phyloP scores from a whole-genome alignment of 1,284 basidiomycete genomes.

The Marasmius oreades region DNA sequence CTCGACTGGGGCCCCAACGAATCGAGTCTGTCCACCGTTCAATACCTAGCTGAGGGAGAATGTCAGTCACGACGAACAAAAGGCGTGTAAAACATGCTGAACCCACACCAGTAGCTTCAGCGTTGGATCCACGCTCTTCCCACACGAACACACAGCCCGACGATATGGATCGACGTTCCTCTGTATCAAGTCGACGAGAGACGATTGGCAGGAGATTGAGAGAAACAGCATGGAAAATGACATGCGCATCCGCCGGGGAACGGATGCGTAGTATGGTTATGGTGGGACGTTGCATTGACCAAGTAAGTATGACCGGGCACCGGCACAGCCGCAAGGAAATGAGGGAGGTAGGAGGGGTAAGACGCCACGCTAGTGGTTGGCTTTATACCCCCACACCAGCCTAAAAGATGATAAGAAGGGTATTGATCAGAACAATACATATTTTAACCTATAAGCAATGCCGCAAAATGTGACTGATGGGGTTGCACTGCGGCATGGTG shows the following conservation, averaged over 20 bases:
- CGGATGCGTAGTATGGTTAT: slow-evolving; percentile 39
- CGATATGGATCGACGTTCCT: slow-evolving; percentile 56
- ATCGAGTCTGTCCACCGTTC: slow-evolving; percentile 81
- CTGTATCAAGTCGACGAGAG: slow-evolving; percentile 69
- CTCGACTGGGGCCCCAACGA: slow-evolving; percentile 75
- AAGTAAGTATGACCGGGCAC: slow-evolving; percentile 8
- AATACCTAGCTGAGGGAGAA: slow-evolving; percentile 56
- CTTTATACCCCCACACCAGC: slow-evolving; percentile 13
- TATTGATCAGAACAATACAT: neutral
- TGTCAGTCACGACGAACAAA: slow-evolving; percentile 9
- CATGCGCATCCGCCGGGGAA: slow-evolving; percentile 64
- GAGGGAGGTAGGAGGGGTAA: slow-evolving; percentile 10
- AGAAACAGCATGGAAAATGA: slow-evolving; percentile 73
- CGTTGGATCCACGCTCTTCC: slow-evolving; percentile 74
- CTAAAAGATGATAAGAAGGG: slow-evolving; percentile 10
- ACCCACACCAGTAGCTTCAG: slow-evolving; percentile 64
- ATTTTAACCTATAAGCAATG: slow-evolving; percentile 14
- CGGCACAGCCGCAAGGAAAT: neutral
- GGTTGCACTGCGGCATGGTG: slow-evolving; percentile 10
- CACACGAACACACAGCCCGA: slow-evolving; percentile 79
- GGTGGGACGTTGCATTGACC: slow-evolving; percentile 39
- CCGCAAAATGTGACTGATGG: slow-evolving; percentile 9
- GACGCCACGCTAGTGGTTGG: slow-evolving; percentile 7
- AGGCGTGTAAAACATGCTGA: slow-evolving; percentile 1
- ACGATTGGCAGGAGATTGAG: slow-evolving; percentile 64